These are phyloP conservation scores for Oryza punctata DNA, from an alignment of 176 grass and related monocot genomes.

Conservation along the genomic window DNA sequence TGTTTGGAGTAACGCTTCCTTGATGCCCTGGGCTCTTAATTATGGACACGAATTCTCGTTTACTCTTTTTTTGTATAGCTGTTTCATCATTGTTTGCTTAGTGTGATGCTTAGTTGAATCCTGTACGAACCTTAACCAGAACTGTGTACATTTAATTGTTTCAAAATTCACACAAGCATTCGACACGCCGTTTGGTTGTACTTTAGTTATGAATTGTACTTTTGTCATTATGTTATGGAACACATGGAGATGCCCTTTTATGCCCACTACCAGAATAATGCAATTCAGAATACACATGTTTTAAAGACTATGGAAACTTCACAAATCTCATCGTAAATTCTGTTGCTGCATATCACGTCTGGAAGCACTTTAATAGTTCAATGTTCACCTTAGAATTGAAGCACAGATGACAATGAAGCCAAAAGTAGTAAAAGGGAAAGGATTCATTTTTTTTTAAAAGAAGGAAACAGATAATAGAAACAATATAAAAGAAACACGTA, in stretches of 20 bases:
- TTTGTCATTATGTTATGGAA: too few species aligned
- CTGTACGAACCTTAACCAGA: constrained; percentile 27
- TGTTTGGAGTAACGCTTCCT: constrained; percentile 29
- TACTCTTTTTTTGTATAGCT: constrained; percentile 42
- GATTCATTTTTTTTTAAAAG: neutral
- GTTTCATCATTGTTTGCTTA: constrained; percentile 21
- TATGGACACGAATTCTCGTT: constrained; percentile 8
- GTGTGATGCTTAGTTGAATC: constrained; percentile 30
- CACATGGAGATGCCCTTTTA: too few species aligned
- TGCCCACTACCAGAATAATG: neutral
- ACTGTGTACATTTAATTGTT: constrained; percentile 49
- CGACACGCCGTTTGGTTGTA: neutral
- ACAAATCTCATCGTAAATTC: too few species aligned
- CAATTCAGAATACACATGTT: neutral
- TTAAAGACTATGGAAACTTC: too few species aligned
- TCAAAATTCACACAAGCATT: constrained; percentile 9
- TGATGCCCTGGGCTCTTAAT: constrained; percentile 24
- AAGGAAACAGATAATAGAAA: neutral
- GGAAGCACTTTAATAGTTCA: neutral
- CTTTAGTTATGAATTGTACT: neutral
- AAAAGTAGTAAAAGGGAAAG: neutral
- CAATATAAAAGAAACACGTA: neutral
- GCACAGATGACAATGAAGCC: neutral
- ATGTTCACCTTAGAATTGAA: neutral
- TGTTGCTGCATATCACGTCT: too few species aligned